A percentile compares a stretch with the other conserved stretches of the same genome.
phyloP scores from a whole-genome alignment of 176 grass and related monocot species.

The Alopecurus myosuroides region DNA sequence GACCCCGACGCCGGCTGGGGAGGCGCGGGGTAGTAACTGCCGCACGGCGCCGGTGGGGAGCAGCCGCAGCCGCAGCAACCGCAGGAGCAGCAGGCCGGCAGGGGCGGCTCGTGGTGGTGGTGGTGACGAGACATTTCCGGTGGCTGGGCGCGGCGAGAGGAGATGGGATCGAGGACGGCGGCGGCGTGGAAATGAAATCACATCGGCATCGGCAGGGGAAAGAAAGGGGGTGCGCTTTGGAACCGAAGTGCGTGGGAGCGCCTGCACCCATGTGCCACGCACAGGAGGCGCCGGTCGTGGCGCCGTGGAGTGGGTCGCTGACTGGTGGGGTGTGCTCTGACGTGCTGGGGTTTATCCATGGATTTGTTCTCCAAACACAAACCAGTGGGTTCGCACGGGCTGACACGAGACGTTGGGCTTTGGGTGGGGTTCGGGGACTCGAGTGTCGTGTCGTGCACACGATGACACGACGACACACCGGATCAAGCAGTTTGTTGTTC shows the following conservation, averaged over 20 bases:
- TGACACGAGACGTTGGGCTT: background rate
- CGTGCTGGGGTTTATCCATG: constrained; percentile 3
- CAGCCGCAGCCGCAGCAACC: background rate
- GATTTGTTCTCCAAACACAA: background rate
- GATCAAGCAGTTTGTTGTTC: background rate
- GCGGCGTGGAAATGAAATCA: background rate
- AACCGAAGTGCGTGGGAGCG: background rate
- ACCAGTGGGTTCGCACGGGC: background rate
- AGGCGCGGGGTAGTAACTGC: background rate
- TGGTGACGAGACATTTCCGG: constrained; percentile 24
- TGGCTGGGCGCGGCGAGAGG: background rate
- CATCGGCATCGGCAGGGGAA: background rate
- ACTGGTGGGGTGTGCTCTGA: background rate
- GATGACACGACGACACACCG: background rate
- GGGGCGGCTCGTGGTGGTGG: constrained; percentile 20
- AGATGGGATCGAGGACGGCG: constrained; percentile 18
- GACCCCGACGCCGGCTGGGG: constrained; percentile 18
- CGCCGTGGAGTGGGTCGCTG: background rate
- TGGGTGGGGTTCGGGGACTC: background rate
- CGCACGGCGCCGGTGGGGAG: background rate
- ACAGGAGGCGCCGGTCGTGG: background rate
- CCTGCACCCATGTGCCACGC: background rate
- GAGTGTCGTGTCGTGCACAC: background rate
- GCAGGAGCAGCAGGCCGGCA: constrained; percentile 31
- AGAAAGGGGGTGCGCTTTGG: constrained; percentile 28